Evolutionary conservation across 768 basidiomycete species (phyloP).

Genomic region (Phanerochaete carnosa): DNA sequence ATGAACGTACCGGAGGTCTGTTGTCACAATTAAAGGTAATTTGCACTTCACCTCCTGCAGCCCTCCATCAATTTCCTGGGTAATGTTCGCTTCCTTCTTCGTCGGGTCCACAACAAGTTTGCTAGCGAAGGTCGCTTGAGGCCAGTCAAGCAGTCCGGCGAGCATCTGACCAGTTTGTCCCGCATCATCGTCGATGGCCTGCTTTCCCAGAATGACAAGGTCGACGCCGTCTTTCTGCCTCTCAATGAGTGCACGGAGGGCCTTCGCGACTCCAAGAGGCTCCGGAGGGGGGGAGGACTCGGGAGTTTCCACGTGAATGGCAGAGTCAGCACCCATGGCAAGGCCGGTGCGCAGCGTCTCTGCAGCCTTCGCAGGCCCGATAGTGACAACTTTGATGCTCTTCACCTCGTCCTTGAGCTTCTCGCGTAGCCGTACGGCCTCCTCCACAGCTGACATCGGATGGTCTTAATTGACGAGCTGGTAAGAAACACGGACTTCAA

Average conservation of each 20-base stretch:
- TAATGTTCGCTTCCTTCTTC: slow-evolving; percentile 65
- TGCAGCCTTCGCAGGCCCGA: slow-evolving; percentile 85
- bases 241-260: slow-evolving; percentile 74
- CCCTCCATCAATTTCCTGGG: slow-evolving; percentile 94
- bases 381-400: slow-evolving; percentile 89
- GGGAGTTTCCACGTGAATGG: slow-evolving; percentile 84
- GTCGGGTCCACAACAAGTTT: slow-evolving; percentile 69
- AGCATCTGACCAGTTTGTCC: slow-evolving; percentile 98
- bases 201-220: slow-evolving; percentile 94
- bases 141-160: slow-evolving; percentile 87
- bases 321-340: slow-evolving; percentile 96
- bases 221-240: slow-evolving; percentile 59
- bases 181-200: slow-evolving; percentile 96
- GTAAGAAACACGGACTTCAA: not conserved
- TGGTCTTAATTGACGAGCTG: not conserved
- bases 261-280: slow-evolving; percentile 88
- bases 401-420: slow-evolving; percentile 71
- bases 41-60: slow-evolving; percentile 75
- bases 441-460: slow-evolving; percentile 78
- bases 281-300: slow-evolving; percentile 75
- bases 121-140: slow-evolving; percentile 94
- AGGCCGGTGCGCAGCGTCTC: slow-evolving; percentile 95
- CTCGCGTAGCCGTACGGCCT: slow-evolving; percentile 93
- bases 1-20: slow-evolving; percentile 76
- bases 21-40: slow-evolving; percentile 86